phyloP scores from a whole-genome alignment of 306 rosid species.

The Cyclanthera cordifolia region DNA sequence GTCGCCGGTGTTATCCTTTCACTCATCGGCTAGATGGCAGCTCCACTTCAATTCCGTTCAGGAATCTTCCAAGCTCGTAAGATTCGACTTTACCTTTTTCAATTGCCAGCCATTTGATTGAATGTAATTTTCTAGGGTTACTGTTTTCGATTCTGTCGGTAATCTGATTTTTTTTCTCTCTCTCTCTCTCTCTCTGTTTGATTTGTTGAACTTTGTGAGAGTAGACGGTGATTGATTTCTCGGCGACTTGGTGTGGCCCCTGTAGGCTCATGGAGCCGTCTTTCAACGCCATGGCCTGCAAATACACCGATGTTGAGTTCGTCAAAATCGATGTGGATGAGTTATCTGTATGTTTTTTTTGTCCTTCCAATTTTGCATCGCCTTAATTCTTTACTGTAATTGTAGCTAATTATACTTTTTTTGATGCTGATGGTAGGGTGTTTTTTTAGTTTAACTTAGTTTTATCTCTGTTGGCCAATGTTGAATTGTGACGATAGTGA shows the following conservation, averaged over 20 bases:
- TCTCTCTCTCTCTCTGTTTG: neutral
- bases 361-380: neutral
- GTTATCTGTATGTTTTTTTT: conserved; percentile 35
- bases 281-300: conserved; percentile 40
- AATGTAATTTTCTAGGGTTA: neutral
- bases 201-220: neutral
- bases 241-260: conserved; percentile 94
- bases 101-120: neutral
- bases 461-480: neutral
- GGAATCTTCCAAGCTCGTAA: conserved; percentile 45
- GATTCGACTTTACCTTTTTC: neutral
- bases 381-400: neutral
- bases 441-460: no score
- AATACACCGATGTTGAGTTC: conserved; percentile 50
- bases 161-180: neutral
- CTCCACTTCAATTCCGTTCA: conserved; percentile 43
- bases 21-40: conserved; percentile 68
- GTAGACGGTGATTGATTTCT: conserved; percentile 76
- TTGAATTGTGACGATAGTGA: neutral
- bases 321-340: conserved; percentile 86
- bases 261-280: conserved; percentile 69
- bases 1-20: conserved; percentile 32
- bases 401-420: neutral
- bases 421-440: neutral
- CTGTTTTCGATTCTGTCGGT: neutral